phyloP scores from a whole-genome alignment of 176 grass and related monocot species.

The Carex scoparia region DNA sequence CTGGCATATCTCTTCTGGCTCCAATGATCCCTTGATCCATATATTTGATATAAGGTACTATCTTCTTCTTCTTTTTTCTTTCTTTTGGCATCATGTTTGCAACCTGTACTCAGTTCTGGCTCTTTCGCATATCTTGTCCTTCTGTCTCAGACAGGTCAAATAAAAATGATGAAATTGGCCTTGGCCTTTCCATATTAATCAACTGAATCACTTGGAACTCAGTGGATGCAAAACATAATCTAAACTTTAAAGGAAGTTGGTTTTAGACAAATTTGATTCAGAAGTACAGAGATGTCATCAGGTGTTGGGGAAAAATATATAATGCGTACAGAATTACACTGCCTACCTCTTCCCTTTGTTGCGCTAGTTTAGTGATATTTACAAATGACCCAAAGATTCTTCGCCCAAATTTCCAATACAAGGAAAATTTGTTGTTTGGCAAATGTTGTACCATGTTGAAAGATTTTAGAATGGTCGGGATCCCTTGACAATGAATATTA shows the following conservation, averaged over 20 bases:
- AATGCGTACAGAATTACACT: not conserved
- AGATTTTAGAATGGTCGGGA: not conserved
- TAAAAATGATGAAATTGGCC: not conserved
- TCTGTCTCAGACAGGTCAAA: not conserved
- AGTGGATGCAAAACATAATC: not conserved
- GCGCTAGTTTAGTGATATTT: not conserved
- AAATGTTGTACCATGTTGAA: not conserved
- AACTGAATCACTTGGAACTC: not conserved
- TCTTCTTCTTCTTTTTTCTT: not conserved
- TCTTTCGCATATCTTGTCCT: not conserved
- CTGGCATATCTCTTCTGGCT: constrained; percentile 23
- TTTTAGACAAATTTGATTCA: not conserved
- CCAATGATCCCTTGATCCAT: constrained; percentile 19
- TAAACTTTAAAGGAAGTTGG: not conserved
- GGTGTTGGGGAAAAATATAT: not conserved
- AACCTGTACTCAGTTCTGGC: not conserved
- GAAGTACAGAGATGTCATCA: not conserved
- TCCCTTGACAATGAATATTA: no score
- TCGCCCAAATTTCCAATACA: not conserved
- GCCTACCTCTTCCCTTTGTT: not conserved
- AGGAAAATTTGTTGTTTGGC: not conserved
- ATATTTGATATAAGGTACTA: constrained; percentile 24
- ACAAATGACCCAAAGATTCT: not conserved
- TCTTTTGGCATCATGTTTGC: not conserved
- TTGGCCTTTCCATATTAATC: not conserved